phyloP scores from a whole-genome alignment of 345 rosid genomes.

The Hevea brasiliensis region DNA sequence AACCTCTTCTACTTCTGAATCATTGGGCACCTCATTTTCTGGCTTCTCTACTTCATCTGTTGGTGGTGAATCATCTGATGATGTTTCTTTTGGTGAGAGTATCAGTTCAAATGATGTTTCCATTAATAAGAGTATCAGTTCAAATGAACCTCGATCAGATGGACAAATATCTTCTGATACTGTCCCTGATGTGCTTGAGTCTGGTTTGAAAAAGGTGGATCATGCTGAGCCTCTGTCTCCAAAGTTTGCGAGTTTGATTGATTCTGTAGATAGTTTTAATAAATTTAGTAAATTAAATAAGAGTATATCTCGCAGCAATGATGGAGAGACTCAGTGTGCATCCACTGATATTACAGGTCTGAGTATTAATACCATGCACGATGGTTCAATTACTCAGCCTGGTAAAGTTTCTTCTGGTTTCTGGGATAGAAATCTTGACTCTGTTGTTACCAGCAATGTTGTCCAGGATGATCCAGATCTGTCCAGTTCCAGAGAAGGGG shows the following conservation, averaged over 20 bases:
- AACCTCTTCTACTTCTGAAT: conserved; percentile 42
- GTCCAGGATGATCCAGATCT: conserved; percentile 22
- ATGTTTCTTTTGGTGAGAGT: conserved; percentile 44
- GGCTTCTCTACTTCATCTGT: conserved; percentile 66
- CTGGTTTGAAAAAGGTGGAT: conserved; percentile 38
- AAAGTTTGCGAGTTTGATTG: conserved; percentile 66
- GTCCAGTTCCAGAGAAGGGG: conserved; percentile 28
- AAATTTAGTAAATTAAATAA: conserved; percentile 28
- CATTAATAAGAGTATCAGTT: conserved; percentile 16
- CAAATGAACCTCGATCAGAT: conserved; percentile 53
- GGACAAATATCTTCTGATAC: conserved; percentile 36
- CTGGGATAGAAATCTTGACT: conserved; percentile 56
- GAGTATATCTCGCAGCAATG: conserved; percentile 30
- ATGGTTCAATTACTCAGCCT: conserved; percentile 34
- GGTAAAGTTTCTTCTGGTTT: conserved; percentile 42
- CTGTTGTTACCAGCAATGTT: conserved; percentile 29
- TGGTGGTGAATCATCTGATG: conserved; percentile 64
- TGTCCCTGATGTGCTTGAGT: conserved; percentile 36
- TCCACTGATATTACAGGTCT: conserved; percentile 31
- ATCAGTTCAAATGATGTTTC: conserved; percentile 46
- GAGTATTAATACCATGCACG: conserved; percentile 17
- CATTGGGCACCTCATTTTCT: conserved; percentile 63
- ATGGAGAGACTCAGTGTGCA: conserved; percentile 28
- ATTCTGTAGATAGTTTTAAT: conserved; percentile 49
- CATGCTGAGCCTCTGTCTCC: conserved; percentile 55